Evolutionary conservation across 306 rosid genomes (phyloP), one percentile per base, ranked within the genome.

Genomic region (Corylus avellana): DNA sequence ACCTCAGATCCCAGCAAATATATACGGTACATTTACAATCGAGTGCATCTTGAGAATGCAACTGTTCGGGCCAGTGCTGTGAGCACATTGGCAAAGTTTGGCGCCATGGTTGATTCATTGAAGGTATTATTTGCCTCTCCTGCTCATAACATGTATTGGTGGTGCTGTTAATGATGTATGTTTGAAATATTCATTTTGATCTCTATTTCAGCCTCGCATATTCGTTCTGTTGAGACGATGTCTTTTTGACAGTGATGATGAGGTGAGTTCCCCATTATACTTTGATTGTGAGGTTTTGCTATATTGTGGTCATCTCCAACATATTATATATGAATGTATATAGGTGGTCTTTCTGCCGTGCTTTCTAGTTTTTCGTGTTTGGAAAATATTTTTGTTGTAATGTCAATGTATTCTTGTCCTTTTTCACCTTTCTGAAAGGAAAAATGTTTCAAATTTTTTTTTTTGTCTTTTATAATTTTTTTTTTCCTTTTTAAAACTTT

Each of bases 21-120:
- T 75, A 95, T 93, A 73, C 92, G 98, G 17, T 95, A 93, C 77
- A 95, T 95, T 72, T 95, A 93, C 86, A 95, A 95, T 72, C 88
- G 99, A 75, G 98, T 95, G 47, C 99, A 95, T 91, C 99, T 95
- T 83, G 99, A 95, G 84, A 95, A 95, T 88, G 96, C 98, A 20
- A 95, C 99, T 73, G 99, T 95, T 48, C 86, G 99, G 79, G 98
- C 99, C 67, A 83, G 98, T 83, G 99, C 99, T 39, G 98, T 95
- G 74, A 95, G 99, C 92, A 95, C 99, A 66, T 83, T 95, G 81
- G 99, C 99, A 67, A 93, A 90, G 91, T 95, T 95, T 87, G 99
- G 97, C 74, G 98, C 97, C 76, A 70, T 91, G 75, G 97, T 92
- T 82, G 99, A 95, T 82, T 86, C 86, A 27, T 81, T 93, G 80